Base-by-base conservation (phyloP, 1,284 basidiomycete species). In the Stereum hirsutum region DNA sequence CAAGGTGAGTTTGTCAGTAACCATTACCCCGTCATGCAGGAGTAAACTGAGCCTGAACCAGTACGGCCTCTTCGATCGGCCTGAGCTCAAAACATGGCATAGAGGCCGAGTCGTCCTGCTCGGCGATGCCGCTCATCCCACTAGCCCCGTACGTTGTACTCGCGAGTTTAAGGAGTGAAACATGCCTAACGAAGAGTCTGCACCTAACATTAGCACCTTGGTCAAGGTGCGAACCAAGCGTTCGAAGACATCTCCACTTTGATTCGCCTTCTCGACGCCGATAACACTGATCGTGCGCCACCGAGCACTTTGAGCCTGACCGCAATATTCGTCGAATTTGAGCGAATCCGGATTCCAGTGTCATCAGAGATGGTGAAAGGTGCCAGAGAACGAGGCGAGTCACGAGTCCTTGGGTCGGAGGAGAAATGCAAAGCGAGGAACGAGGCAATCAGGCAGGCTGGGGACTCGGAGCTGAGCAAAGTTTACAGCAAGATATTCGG, bases 201-300 rank as follows among this genome's bases (percentile, higher is more conserved):
- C 43, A 6, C 34, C 23, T 4, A 23, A 39, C 28, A 32, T 24
- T 41, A 72, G 68, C 70, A 72, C 49, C 61, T 73, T 15, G 69
- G 70, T 1, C 70, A 72, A 55, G 70, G 69, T 20, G 68, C 70
- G 5, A 72, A 71, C 49, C 69, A 70, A 50, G 65, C 69, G 0
- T 63, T 70, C 45, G 68, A 71, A 46, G 70, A 72, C 50, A 53
- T 66, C 34, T 66, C 64, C 42, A 60, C 63, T 45, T 57, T 73
- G 17, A 55, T 62, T 11, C 58, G 58, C 3, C 56, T 65, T 5
- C 58, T 72, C 5, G 41, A 50, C 19, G 52, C 61, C 39, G 50
- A 66, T 51, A 64, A 67, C 46, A 56, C 63, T 0, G 46, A 53
- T 6, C 51, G 53, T 2, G 33, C 30, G 14, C 14, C 52, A n/a